Evolutionary conservation across 768 basidiomycete genomes (phyloP).

Genomic region (Cubamyces lactineus): DNA sequence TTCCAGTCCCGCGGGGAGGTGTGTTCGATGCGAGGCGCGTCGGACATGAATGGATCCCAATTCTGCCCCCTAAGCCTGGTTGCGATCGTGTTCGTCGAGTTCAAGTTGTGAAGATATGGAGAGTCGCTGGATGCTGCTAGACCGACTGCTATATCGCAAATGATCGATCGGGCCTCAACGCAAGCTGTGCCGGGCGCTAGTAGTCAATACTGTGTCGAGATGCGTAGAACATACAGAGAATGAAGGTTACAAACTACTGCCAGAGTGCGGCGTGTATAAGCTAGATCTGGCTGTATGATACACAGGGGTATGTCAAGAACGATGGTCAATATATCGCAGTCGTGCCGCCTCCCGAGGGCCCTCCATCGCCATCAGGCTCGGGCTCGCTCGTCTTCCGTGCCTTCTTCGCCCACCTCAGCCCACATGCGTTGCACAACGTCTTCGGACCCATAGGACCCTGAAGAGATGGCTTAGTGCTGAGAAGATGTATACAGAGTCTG

Average conservation of each 20-base stretch:
- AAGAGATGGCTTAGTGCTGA: not conserved
- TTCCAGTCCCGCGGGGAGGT: constrained; percentile 63
- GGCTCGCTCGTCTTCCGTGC: constrained; percentile 45
- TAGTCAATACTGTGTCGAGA: not conserved
- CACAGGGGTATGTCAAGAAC: not conserved
- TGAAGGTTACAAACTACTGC: too few relatives aligned
- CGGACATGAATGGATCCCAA: not conserved
- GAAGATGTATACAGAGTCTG: not conserved
- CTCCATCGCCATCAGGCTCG: constrained; percentile 25
- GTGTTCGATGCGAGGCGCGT: constrained; percentile 25
- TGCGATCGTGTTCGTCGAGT: not conserved
- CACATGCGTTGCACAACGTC: constrained; percentile 97
- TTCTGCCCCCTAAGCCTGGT: too few relatives aligned
- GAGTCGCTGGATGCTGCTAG: not conserved
- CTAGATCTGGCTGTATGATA: not conserved
- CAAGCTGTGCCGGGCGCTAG: not conserved
- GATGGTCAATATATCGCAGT: not conserved
- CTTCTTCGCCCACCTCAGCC: constrained; percentile 89
- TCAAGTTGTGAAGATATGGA: not conserved
- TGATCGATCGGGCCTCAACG: too few relatives aligned
- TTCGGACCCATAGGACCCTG: constrained; percentile 94
- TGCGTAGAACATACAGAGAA: too few relatives aligned
- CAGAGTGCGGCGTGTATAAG: not conserved
- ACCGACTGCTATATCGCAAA: too few relatives aligned
- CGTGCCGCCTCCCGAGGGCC: not conserved